Conservation (phyloP, 202 grass and related monocot species). For the Zizania palustris region DNA sequence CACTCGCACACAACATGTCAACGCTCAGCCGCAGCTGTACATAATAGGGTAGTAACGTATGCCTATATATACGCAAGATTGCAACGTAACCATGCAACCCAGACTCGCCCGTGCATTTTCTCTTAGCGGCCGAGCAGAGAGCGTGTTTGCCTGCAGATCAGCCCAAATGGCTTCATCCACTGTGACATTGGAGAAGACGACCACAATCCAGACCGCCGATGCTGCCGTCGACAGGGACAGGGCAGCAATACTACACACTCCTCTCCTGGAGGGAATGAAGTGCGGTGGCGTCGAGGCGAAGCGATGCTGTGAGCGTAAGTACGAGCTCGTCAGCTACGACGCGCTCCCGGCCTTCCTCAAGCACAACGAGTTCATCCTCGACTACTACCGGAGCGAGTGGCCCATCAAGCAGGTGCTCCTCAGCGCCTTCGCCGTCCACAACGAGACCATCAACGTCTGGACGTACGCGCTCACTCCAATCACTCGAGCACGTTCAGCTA, state of each 20-base stretch:
- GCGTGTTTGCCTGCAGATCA: no score
- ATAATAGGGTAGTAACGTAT: background rate
- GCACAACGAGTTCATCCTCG: conserved; percentile 85
- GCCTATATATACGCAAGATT: background rate
- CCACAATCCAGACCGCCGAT: background rate
- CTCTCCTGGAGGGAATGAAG: conserved; percentile 25
- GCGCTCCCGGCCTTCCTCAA: conserved; percentile 67
- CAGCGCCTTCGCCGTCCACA: conserved; percentile 78
- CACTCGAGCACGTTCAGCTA: background rate
- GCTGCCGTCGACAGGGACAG: background rate
- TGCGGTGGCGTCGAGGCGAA: background rate
- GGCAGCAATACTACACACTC: background rate
- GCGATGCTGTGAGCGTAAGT: conserved; percentile 40
- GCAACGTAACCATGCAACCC: background rate
- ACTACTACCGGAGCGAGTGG: conserved; percentile 91
- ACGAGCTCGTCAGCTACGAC: conserved; percentile 61
- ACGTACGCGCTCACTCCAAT: conserved; percentile 46
- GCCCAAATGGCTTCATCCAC: conserved; percentile 28
- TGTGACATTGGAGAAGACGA: conserved; percentile 54
- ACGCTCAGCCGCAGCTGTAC: background rate
- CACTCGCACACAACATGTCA: background rate
- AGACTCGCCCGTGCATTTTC: background rate
- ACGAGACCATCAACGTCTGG: conserved; percentile 93
- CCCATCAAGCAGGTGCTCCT: conserved; percentile 68
- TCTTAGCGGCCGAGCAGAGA: no score